A percentile compares a stretch with the other conserved stretches of the same genome.
These are phyloP conservation scores for Ambispora gerdemannii DNA, from an alignment of 192 early-diverging fungal species.

Conservation along the genomic window DNA sequence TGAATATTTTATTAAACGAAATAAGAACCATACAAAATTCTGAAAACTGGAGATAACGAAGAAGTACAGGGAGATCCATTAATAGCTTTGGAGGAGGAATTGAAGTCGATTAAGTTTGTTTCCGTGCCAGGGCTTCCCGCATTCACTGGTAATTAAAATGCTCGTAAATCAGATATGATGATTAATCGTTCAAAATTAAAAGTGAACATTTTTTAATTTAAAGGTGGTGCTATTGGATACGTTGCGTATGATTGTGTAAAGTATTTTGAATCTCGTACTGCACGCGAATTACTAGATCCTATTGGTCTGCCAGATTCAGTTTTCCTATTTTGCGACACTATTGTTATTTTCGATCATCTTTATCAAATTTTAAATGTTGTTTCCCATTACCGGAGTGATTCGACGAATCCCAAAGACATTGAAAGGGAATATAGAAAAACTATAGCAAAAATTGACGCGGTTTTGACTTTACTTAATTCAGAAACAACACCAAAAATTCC, in stretches of 20 bases:
- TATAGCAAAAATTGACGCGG: slow-evolving; percentile 61
- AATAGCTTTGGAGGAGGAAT: slow-evolving; percentile 78
- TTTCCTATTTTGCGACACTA: slow-evolving; percentile 92
- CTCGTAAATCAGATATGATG: background rate
- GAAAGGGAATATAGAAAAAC: slow-evolving; percentile 68
- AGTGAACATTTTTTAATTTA: slow-evolving; percentile 21
- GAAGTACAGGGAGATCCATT: slow-evolving; percentile 81
- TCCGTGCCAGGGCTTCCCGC: slow-evolving; percentile 76
- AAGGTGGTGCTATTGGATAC: slow-evolving; percentile 95
- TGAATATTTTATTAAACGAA: slow-evolving; percentile 19
- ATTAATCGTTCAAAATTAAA: background rate
- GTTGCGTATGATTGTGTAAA: slow-evolving; percentile 96
- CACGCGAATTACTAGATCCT: slow-evolving; percentile 75
- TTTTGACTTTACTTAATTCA: slow-evolving; percentile 64
- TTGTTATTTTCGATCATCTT: slow-evolving; percentile 95
- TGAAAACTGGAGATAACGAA: slow-evolving; percentile 73
- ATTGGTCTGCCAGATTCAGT: slow-evolving; percentile 89
- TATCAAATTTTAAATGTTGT: slow-evolving; percentile 90
- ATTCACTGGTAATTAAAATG: slow-evolving; percentile 71
- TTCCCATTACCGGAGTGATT: slow-evolving; percentile 76
- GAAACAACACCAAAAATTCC: slow-evolving; percentile 74
- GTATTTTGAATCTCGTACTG: slow-evolving; percentile 95
- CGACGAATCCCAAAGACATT: slow-evolving; percentile 52
- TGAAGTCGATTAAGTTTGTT: slow-evolving; percentile 73
- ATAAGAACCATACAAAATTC: slow-evolving; percentile 81